A percentile compares a stretch with the other conserved stretches of the same genome.
These are phyloP conservation scores for Aureobasidium zeae DNA, from an alignment of 2,329 filamentous ascomycete species.

Conservation along the genomic window DNA sequence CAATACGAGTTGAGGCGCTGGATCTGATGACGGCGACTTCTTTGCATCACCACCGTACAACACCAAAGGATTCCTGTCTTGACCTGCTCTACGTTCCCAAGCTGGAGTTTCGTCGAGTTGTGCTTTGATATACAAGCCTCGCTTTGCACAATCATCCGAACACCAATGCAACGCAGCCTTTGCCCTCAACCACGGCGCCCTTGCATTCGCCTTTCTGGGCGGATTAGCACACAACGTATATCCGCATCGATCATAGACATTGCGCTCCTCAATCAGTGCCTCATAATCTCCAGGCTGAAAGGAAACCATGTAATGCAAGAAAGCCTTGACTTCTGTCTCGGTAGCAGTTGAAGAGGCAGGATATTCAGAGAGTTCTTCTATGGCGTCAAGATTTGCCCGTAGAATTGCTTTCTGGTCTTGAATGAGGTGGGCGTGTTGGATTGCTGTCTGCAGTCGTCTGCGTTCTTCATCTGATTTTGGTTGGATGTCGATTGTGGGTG, in stretches of 20 bases:
- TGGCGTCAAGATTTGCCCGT: slow-evolving; percentile 59
- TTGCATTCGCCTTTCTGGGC: slow-evolving; percentile 43
- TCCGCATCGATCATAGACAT: slow-evolving; percentile 71
- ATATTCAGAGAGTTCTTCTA: slow-evolving; percentile 61
- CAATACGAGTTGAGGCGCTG: neutral
- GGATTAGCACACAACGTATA: slow-evolving; percentile 67
- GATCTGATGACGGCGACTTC: neutral
- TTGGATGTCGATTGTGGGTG: neutral
- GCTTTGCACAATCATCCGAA: slow-evolving; percentile 63
- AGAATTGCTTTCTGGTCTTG: slow-evolving; percentile 76
- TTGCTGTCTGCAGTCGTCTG: slow-evolving; percentile 53
- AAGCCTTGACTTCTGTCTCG: slow-evolving; percentile 51
- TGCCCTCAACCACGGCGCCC: slow-evolving; percentile 54
- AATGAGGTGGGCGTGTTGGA: slow-evolving; percentile 73
- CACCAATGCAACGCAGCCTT: slow-evolving; percentile 82
- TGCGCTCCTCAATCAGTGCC: slow-evolving; percentile 78
- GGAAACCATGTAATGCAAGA: slow-evolving; percentile 56
- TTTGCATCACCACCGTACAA: slow-evolving; percentile 33
- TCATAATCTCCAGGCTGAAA: slow-evolving; percentile 90
- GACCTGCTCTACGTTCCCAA: slow-evolving; percentile 63
- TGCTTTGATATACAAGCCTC: slow-evolving; percentile 77
- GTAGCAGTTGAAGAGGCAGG: slow-evolving; percentile 44
- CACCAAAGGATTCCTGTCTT: slow-evolving; percentile 30
- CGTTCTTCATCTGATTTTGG: slow-evolving; percentile 26
- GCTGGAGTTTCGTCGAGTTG: slow-evolving; percentile 79